Conservation (phyloP, 2,329 filamentous ascomycete species). For the Chalaropsis thielavioides region DNA sequence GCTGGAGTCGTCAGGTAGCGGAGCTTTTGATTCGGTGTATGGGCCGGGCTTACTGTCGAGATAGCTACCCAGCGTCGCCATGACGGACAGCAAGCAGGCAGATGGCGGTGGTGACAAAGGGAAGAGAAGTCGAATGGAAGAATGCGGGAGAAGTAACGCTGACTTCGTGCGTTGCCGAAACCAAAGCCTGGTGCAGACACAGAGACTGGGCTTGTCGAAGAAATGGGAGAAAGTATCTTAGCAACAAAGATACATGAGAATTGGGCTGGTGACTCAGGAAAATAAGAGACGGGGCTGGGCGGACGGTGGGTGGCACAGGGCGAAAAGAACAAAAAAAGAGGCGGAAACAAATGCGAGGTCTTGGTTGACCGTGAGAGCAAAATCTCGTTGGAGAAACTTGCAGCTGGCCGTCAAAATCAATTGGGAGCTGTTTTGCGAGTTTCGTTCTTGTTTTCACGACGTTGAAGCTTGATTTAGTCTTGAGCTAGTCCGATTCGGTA, state of each 20-base stretch:
- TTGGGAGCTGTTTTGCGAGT: background rate
- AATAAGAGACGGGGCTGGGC: background rate
- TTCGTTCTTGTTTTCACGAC: background rate
- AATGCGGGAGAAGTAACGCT: background rate
- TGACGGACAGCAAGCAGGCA: conserved; percentile 18
- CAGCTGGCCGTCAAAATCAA: background rate
- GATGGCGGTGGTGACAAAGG: background rate
- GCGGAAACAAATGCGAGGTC: background rate
- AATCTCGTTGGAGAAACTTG: background rate
- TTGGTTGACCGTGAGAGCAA: background rate
- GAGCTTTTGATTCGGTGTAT: too few species aligned
- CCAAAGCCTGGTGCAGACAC: background rate
- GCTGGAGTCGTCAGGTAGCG: too few species aligned
- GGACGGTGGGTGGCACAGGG: background rate
- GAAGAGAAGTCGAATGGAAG: background rate
- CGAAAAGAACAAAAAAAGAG: background rate
- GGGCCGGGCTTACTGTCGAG: conserved; percentile 28
- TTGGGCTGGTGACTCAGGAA: background rate
- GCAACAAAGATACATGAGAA: background rate
- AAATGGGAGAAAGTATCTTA: background rate
- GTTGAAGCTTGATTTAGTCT: background rate
- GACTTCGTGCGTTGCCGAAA: background rate
- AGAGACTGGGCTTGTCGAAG: background rate
- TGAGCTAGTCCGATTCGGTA: background rate
- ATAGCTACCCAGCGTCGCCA: conserved; percentile 33